Evolutionary conservation across 352 stramenopile genomes (phyloP), one percentile per base, ranked within the genome.

Genomic region (Elongisporangium anandrum): DNA sequence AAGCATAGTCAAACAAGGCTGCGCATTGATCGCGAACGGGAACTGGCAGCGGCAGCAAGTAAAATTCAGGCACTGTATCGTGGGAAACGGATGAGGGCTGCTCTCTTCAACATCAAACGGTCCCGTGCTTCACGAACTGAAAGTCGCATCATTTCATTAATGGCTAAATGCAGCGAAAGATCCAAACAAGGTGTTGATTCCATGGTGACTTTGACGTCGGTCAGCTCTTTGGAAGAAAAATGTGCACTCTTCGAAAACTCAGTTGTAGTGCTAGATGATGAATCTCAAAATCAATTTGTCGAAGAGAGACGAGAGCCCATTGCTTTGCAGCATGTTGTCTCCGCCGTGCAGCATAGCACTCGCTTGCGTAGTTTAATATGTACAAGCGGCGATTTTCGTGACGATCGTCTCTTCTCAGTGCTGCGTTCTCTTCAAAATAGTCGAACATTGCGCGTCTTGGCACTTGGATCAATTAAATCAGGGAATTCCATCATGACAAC

Each of bases 1-100:
- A 62, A 73, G 22, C 56, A 63, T 15, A 65, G 72, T 19, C 64
- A 82, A 16, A 71, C 84, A 8, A 63, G 56, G 52, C 59, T 58
- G 2, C 65, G 75, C 19, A 64, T 66, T 8, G 47, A 54, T 17
- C 9, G 63, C 8, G 55, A 59, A 23, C 7, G 29, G 1, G 56
- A 77, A 9, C 60, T 77, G 19, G 61, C 75, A 9, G 54, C 55
- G 5, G 74, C 79, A 15, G 79, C 76, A 19, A 60, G 72, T 15
- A 77, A 68, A 52, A 87, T 90, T 47, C 81, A 92, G 59, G 68
- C 70, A 4, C 57, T 77, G 20, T 87, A 85, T 21, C 75, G 77
- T 2, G 70, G 79, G 13, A 80, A 75, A 21, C 63, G 71, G 10
- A 72, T 82, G 29, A 77, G 69, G 3, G 49, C 21, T 7, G 86